These are phyloP conservation scores for Dryas integrifolia DNA, from an alignment of 331 rosid genomes.

Conservation along the genomic window DNA sequence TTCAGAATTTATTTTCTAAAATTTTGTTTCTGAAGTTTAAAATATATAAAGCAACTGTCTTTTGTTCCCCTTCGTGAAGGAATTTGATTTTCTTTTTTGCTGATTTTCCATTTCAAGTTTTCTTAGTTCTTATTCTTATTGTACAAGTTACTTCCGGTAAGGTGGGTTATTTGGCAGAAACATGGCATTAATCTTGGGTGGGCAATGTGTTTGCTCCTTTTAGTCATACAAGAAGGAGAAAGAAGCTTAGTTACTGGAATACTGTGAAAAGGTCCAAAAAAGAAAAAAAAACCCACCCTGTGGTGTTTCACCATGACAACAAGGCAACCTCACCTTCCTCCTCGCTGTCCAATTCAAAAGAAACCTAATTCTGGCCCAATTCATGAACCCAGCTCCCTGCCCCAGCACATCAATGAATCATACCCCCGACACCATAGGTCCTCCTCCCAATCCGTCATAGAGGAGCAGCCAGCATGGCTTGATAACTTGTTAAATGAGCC, in stretches of 20 bases:
- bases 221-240: slow-evolving; percentile 3
- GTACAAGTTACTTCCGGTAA: slow-evolving; percentile 10
- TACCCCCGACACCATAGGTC: slow-evolving; percentile 14
- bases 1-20: not conserved
- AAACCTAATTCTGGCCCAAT: slow-evolving; percentile 26
- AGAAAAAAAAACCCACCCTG: slow-evolving; percentile 3
- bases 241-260: slow-evolving; percentile 5
- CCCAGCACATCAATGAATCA: not conserved
- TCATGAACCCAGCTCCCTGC: slow-evolving; percentile 10
- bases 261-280: slow-evolving; percentile 22
- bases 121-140: not conserved
- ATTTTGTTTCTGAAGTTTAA: not conserved
- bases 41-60: not conserved
- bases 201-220: not conserved
- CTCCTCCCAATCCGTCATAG: slow-evolving; percentile 21
- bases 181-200: slow-evolving; percentile 21
- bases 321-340: slow-evolving; percentile 50
- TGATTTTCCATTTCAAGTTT: not conserved
- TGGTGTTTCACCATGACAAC: slow-evolving; percentile 39
- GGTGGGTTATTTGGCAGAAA: slow-evolving; percentile 20
- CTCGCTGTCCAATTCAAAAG: slow-evolving; percentile 46
- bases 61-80: not conserved
- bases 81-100: not conserved
- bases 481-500: slow-evolving; percentile 32
- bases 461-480: slow-evolving; percentile 44